Base-by-base conservation (phyloP, 148 eudicot species). In the Linanthus parryae region DNA sequence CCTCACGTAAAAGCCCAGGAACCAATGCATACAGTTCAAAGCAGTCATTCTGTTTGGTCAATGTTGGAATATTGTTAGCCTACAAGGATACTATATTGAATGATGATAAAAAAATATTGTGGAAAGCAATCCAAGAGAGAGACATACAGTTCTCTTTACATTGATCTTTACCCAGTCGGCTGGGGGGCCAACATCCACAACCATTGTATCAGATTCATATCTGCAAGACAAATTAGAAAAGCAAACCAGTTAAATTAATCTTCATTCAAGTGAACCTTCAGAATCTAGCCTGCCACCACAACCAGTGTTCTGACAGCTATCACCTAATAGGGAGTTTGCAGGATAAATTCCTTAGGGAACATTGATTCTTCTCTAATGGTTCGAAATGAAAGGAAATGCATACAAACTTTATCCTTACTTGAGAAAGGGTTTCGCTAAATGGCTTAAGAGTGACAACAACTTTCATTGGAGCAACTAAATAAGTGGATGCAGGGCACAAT, bases 91-190 rank as follows among this genome's bases (percentile, higher is more conserved):
- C 3, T 20, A 35, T n/a, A 16, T 8, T 15, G 8, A 28, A 41
- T 23, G 25, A 5, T 19, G 13, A 37, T 26, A 14, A 30, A 2
- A 52, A 26, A 19, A 35, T 14, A 54, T 30, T 36, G 23, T 10
- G 24, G 13, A 19, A 22, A 24, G n/a, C 37, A 23, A n/a, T 11
- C 20, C 10, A 48, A 28, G 10, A 63, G 10, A 55, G 38, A 48
- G 57, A 63, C 85, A 65, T 69, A 82, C 97, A 65, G 80, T 82
- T 66, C 69, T 81, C 38, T 79, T 86, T 71, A 89, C 91, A 64
- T 89, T 85, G 42, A 89, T 78, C 77, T 89, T 85, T 72, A 89
- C 95, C 95, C 95, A 89, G 43, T 89, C 91, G 28, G 97, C 95
- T 39, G 95, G 77, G 29, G 82, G 66, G 9, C 97, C 97, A 50